phyloP scores from a whole-genome alignment of 371 early-diverging fungal genomes.

The Thermomucor indicae-seudaticae region DNA sequence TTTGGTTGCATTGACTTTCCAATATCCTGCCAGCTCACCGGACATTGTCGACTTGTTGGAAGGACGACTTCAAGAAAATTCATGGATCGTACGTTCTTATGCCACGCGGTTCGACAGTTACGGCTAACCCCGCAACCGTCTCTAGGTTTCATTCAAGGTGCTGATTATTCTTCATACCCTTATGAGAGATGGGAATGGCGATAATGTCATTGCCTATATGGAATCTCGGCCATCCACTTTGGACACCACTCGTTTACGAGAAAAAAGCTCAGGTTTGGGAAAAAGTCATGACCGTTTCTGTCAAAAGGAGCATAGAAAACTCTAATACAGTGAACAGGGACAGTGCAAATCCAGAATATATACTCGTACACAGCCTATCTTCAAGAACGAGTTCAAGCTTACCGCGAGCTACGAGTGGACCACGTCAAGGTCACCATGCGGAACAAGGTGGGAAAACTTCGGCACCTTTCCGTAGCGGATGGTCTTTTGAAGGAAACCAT shows the following conservation, averaged over 20 bases:
- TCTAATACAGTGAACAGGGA: conserved; percentile 4
- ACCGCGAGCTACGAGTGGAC: conserved; percentile 72
- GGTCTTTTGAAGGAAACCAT: conserved; percentile 74
- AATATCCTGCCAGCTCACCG: conserved; percentile 31
- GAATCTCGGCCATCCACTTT: conserved; percentile 54
- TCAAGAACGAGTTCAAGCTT: conserved; percentile 74
- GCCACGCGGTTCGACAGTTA: background rate
- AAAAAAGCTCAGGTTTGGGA: conserved; percentile 52
- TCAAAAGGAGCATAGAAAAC: background rate
- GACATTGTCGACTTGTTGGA: conserved; percentile 58
- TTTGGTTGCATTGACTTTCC: conserved; percentile 41
- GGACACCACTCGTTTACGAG: conserved; percentile 59
- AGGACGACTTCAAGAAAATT: conserved; percentile 60
- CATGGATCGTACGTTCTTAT: conserved; percentile 67
- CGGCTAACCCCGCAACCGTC: background rate
- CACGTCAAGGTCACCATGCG: conserved; percentile 40
- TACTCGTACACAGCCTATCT: conserved; percentile 79
- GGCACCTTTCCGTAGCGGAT: conserved; percentile 54
- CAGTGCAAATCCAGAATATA: conserved; percentile 72
- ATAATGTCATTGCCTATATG: conserved; percentile 67
- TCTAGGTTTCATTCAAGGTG: conserved; percentile 83
- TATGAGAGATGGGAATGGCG: conserved; percentile 78
- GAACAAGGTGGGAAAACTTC: conserved; percentile 43
- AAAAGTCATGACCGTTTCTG: no score
- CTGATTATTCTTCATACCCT: conserved; percentile 79